These are phyloP conservation scores for Globisporangium abappressorium DNA, from an alignment of 352 stramenopile species.

Conservation along the genomic window DNA sequence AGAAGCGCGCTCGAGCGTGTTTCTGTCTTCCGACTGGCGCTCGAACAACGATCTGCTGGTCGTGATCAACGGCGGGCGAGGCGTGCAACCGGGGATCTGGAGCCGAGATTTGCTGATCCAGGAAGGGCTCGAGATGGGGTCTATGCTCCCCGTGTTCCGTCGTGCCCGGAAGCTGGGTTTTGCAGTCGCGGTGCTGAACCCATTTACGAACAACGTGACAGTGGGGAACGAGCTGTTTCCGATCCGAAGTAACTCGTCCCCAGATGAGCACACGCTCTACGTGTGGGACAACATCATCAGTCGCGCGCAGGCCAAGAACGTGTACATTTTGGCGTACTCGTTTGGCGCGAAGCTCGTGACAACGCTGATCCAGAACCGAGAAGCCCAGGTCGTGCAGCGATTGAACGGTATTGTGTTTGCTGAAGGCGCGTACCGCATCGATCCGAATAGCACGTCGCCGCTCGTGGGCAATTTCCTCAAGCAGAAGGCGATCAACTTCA, in stretches of 20 bases:
- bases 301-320: slow-evolving; percentile 48
- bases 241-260: slow-evolving; percentile 56
- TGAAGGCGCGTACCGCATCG: slow-evolving; percentile 58
- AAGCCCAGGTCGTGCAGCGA: slow-evolving; percentile 49
- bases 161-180: slow-evolving; percentile 41
- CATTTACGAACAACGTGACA: slow-evolving; percentile 71
- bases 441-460: slow-evolving; percentile 44
- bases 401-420: slow-evolving; percentile 68
- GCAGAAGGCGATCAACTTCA: slow-evolving; percentile 75
- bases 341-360: slow-evolving; percentile 69
- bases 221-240: slow-evolving; percentile 47
- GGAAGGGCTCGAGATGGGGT: slow-evolving; percentile 70
- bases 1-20: slow-evolving; percentile 65
- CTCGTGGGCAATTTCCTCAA: slow-evolving; percentile 59
- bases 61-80: slow-evolving; percentile 66
- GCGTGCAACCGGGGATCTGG: slow-evolving; percentile 75
- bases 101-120: slow-evolving; percentile 74
- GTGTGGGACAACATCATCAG: slow-evolving; percentile 77
- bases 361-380: slow-evolving; percentile 60
- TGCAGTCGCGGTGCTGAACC: slow-evolving; percentile 64
- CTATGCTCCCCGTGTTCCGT: slow-evolving; percentile 71
- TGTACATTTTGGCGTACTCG: slow-evolving; percentile 68
- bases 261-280: slow-evolving; percentile 72
- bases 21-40: slow-evolving; percentile 69
- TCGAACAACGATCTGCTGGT: slow-evolving; percentile 57